Percentiles rank a stretch among this genome's conserved stretches.
Conservation (phyloP, 768 basidiomycete genomes). For the Nevesoporus exiguus region DNA sequence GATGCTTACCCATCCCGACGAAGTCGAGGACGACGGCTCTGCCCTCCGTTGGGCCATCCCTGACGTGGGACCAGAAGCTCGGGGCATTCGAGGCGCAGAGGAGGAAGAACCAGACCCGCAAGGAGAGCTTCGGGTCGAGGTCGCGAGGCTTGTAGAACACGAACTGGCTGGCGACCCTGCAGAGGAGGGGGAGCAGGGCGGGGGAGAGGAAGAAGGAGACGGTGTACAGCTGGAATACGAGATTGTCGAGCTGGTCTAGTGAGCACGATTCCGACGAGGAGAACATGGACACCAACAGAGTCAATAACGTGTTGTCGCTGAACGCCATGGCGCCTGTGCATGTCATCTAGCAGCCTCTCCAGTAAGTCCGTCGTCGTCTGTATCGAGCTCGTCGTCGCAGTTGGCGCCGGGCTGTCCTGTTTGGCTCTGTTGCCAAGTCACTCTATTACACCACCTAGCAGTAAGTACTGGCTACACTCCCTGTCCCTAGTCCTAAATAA, state of each 20-base stretch:
- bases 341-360: constrained; percentile 39
- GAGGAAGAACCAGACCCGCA: constrained; percentile 64
- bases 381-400: neutral
- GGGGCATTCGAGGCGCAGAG: constrained; percentile 56
- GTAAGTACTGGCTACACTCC: neutral
- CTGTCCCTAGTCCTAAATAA: neutral
- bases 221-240: constrained; percentile 70
- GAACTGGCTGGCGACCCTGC: constrained; percentile 56
- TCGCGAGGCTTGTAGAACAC: constrained; percentile 67
- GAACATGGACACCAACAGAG: constrained; percentile 44
- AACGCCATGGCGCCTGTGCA: constrained; percentile 60
- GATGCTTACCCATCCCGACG: constrained; percentile 64
- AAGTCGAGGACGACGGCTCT: constrained; percentile 72
- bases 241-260: constrained; percentile 54
- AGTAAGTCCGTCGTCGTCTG: constrained; percentile 14
- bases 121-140: constrained; percentile 57
- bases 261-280: constrained; percentile 4
- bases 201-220: constrained; percentile 79
- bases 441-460: neutral
- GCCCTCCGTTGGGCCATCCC: constrained; percentile 50
- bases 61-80: constrained; percentile 60
- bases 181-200: constrained; percentile 40
- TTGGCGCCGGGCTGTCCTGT: constrained; percentile 10
- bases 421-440: constrained; percentile 27
- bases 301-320: constrained; percentile 69